Base-by-base conservation (phyloP, 345 rosid species). In the Eucalyptus lansdowneana region DNA sequence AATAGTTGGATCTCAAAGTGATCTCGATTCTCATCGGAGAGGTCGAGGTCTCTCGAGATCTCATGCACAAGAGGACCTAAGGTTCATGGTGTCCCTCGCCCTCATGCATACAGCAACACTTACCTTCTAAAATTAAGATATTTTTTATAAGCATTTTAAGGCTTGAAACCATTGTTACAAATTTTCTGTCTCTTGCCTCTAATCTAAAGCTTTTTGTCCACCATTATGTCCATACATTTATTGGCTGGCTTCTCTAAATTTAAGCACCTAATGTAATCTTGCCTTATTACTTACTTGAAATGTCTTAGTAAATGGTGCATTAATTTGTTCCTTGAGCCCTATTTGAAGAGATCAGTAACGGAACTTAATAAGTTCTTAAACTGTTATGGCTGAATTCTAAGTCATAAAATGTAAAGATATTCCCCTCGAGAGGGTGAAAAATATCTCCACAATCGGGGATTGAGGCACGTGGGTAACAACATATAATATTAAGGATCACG, bases 381-480 rank as follows among this genome's bases (percentile, higher is more conserved):
- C 1, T 56, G 3, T 11, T 56, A 9, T 6, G 13, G 1, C 6
- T 56, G 29, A 56, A 56, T 0, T 56, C 3, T 56, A 24, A 9
- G 2, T 22, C 27, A 24, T 56, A 56, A 56, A 56, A 56, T 56
- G 24, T 22, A 2, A 24, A 1, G 6, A 24, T 24, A 10, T 56
- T 56, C 14, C 29, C 3, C 62, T 9, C 0, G 0, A 56, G 62
- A 24, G 62, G 13, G n/a, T n/a, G n/a, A n/a, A n/a, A n/a, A n/a
- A n/a, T n/a, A n/a, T n/a, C n/a, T n/a, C n/a, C n/a, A n/a, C n/a
- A n/a, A n/a, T n/a, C n/a, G n/a, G n/a, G n/a, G n/a, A n/a, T n/a
- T n/a, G n/a, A n/a, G n/a, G n/a, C n/a, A n/a, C n/a, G n/a, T n/a
- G n/a, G n/a, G n/a, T n/a, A n/a, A n/a, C n/a, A n/a, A n/a, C n/a